These are phyloP conservation scores for Phytophthora pistaciae DNA, from an alignment of 352 stramenopile genomes.

Conservation along the genomic window DNA sequence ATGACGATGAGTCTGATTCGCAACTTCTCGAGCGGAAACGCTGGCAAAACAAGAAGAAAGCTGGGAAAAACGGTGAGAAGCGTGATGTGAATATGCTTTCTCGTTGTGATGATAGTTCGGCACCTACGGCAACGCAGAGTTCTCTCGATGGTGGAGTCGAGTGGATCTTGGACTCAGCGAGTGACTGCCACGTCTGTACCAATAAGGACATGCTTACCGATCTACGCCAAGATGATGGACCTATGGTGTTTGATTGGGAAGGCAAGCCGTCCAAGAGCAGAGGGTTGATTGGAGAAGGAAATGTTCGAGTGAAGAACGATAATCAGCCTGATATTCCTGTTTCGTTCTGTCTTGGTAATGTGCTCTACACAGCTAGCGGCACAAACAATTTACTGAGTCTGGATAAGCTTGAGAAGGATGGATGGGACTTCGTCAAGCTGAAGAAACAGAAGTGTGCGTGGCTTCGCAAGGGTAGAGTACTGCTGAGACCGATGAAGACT, in stretches of 20 bases:
- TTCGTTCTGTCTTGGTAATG: not conserved
- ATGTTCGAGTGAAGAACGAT: not conserved
- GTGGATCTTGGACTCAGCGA: not conserved
- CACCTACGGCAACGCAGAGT: constrained; percentile 1
- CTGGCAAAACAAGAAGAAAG: constrained; percentile 1
- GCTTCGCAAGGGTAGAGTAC: not conserved
- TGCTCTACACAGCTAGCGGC: not conserved
- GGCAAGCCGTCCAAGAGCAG: not conserved
- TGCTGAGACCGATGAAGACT: not conserved
- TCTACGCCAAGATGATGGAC: not conserved
- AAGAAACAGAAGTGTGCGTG: not conserved
- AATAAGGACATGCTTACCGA: not conserved
- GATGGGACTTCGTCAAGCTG: not conserved
- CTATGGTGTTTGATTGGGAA: not conserved
- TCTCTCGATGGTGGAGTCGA: not conserved
- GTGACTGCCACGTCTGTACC: not conserved
- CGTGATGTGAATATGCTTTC: not conserved
- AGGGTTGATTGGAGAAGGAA: not conserved
- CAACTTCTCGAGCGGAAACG: not conserved
- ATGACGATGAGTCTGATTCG: not conserved
- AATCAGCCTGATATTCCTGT: not conserved
- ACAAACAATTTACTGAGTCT: not conserved
- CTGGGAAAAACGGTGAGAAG: not conserved
- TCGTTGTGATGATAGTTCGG: not conserved
- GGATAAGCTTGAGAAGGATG: not conserved